Evolutionary conservation across 1,284 basidiomycete species (phyloP), one percentile per base, ranked within the genome.

Genomic region (Thelephora terrestris): DNA sequence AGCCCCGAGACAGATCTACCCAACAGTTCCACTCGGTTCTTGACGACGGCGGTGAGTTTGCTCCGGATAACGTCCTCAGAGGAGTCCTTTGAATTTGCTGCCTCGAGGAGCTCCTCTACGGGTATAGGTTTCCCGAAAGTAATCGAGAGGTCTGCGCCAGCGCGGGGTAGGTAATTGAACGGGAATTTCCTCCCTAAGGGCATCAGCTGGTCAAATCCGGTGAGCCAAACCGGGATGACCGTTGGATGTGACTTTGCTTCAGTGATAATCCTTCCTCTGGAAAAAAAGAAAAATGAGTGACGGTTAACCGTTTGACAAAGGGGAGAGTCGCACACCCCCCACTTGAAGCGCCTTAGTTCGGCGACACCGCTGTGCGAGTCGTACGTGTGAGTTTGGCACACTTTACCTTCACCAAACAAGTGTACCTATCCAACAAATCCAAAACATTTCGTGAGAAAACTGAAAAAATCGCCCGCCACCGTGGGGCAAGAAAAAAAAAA

Each of bases 141-240:
- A 48, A 91, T 71, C 55, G 75, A 75, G n/a, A 91, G 70, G 34
- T 68, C 66, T 10, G 75, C 72, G 37, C 81, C 78, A 5, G 73
- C 64, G 17, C 74, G 73, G 1, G 89, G 87, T 35, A 91, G 56
- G 57, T 76, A 86, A 52, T 86, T 87, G 66, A 71, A 76, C 9
- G 87, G 88, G 53, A 78, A 80, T 0, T 67, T 53, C 34, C 92
- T 79, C 23, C 80, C 76, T 65, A 91, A 91, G 36, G 89, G 86
- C 91, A 96, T 94, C 23, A 96, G 71, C 56, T 80, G 72, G 61
- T 97, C 87, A 55, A 95, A 95, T 18, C 92, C 85, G 4, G 85
- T 83, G 18, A 98, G 74, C 90, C 91, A 97, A 73, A 97, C 91
- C 1, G 95, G 95, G 49, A 98, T 83, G 49, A 97, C 80, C n/a